Percentiles rank a stretch among this genome's conserved stretches.
These are phyloP conservation scores for Vanilla planifolia DNA, from an alignment of 106 monocot genomes.

Conservation along the genomic window DNA sequence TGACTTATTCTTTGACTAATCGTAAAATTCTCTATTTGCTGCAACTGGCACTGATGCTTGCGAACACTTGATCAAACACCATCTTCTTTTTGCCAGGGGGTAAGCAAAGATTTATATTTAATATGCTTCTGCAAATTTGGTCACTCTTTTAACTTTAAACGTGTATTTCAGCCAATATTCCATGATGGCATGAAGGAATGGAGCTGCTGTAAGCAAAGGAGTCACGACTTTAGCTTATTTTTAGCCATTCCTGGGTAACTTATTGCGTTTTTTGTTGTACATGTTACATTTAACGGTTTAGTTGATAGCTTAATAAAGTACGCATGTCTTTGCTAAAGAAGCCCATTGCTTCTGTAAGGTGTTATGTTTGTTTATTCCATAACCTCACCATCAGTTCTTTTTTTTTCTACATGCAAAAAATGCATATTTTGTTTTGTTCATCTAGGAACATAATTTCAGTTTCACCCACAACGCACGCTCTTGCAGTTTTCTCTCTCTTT, in stretches of 20 bases:
- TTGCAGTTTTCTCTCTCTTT: too few relatives aligned
- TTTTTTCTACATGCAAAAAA: too few relatives aligned
- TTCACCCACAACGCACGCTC: too few relatives aligned
- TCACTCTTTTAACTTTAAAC: background rate
- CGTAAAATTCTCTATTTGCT: background rate
- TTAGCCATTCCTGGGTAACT: conserved; percentile 83
- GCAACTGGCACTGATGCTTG: conserved; percentile 4
- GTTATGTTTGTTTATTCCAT: too few relatives aligned
- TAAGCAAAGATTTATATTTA: conserved; percentile 14
- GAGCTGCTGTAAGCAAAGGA: conserved; percentile 98
- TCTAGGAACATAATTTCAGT: too few relatives aligned
- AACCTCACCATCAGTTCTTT: too few relatives aligned
- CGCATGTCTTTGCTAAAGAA: too few relatives aligned
- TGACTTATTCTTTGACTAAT: background rate
- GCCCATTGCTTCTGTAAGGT: too few relatives aligned
- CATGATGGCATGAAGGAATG: conserved; percentile 99
- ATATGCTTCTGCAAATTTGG: conserved; percentile 5
- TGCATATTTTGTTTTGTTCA: too few relatives aligned
- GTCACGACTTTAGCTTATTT: conserved; percentile 98
- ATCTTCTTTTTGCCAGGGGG: conserved; percentile 31
- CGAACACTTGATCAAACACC: background rate
- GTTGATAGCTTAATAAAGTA: too few relatives aligned
- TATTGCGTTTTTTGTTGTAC: too few relatives aligned
- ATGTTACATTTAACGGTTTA: too few relatives aligned
- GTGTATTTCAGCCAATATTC: conserved; percentile 71